Conservation (phyloP, 257 asterid genomes). For the Parsonsia alboflavescens region DNA sequence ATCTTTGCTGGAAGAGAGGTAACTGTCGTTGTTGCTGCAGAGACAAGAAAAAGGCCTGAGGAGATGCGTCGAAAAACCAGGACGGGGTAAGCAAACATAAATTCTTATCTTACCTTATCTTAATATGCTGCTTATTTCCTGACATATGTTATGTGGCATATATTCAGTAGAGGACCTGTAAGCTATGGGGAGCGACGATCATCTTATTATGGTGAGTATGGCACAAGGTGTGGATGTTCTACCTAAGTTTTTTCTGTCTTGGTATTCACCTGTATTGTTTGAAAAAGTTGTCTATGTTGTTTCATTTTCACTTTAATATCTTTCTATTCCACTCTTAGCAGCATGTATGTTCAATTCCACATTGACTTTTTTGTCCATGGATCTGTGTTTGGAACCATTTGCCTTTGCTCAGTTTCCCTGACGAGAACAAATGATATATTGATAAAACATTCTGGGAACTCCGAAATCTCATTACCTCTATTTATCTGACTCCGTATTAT, state of each 20-base stretch:
- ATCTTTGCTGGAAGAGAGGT: constrained; percentile 35
- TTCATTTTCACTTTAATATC: not conserved
- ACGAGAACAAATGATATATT: too few relatives aligned
- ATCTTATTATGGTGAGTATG: constrained; percentile 26
- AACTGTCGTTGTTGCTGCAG: constrained; percentile 32
- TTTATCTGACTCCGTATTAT: not conserved
- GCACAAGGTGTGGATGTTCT: not conserved
- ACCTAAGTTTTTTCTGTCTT: not conserved
- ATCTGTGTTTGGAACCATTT: not conserved
- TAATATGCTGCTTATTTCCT: not conserved
- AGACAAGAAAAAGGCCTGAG: constrained; percentile 33
- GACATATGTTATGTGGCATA: constrained; percentile 8
- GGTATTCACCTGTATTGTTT: not conserved
- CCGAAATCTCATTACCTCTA: not conserved
- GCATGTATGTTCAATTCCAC: not conserved
- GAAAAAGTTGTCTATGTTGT: not conserved
- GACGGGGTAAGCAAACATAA: constrained; percentile 11
- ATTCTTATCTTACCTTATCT: not conserved
- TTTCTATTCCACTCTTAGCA: not conserved
- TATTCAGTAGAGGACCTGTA: constrained; percentile 20
- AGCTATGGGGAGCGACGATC: constrained; percentile 24
- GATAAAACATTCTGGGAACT: not conserved
- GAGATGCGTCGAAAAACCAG: constrained; percentile 30
- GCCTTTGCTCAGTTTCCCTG: not conserved
- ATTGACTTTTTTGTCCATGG: not conserved